Base-by-base conservation (phyloP, 176 grass and related monocot species). In the Aegilops tauschii region DNA sequence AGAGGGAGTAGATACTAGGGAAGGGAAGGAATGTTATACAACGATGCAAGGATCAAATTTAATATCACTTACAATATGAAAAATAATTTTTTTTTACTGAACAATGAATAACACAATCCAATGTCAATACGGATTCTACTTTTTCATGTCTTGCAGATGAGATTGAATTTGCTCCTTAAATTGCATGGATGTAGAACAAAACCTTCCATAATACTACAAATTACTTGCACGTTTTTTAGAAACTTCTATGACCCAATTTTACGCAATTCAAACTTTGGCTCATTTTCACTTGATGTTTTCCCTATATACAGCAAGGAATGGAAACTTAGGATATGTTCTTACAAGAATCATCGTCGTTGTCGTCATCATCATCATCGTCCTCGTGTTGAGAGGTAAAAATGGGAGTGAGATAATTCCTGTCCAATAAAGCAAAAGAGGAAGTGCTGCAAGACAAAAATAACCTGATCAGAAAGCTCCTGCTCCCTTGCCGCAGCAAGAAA, bases 401-500 rank as follows among this genome's bases (percentile, higher is more conserved):
- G 68, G 96, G 93, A 78, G 90, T 98, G 69, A 98, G 84, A 61
- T 93, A 98, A 44, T 93, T 90, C 72, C 84, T 93, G 81, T 98
- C 96, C 80, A 98, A 80, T 81, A 92, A 82, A 73, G 85, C 91
- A 70, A 98, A 95, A 85, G 96, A 92, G 1, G 95, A 84, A 68
- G 96, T 95, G 69, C 96, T 98, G 93, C 85, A 80, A 76, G 14
- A 61, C n/a, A 36, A 61, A 78, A 52, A 61, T 40, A 65, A 75
- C 35, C 29, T 66, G 65, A 87, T 39, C 34, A 90, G 40, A 16
- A 56, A 54, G 12, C 8, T 52, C 9, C n/a, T 35, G 61, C 17
- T 82, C 11, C 8, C 25, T 8, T 77, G 47, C 54, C 42, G 36
- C 32, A 73, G 4, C 18, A 14, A 8, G 25, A 67, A 45, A 49